These are phyloP conservation scores for Calonectria hongkongensis DNA, from an alignment of 2,329 filamentous ascomycete species.

Conservation along the genomic window DNA sequence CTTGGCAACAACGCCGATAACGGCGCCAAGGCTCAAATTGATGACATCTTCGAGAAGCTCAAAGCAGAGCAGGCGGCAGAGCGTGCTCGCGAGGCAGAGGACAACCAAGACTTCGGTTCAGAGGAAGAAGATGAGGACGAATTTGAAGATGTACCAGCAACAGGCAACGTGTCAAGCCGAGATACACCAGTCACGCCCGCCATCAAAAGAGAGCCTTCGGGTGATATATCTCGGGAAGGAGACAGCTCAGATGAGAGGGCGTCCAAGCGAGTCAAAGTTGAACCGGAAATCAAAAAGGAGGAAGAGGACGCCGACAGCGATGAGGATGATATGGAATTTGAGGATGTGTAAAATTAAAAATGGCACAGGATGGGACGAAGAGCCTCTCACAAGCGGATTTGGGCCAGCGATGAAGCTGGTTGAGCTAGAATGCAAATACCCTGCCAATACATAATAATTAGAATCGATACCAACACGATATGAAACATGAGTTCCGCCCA, in stretches of 20 bases:
- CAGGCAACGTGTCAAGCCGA: slow-evolving; percentile 56
- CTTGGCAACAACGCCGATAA: slow-evolving; percentile 64
- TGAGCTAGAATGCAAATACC: slow-evolving; percentile 33
- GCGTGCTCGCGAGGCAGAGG: slow-evolving; percentile 55
- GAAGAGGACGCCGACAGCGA: slow-evolving; percentile 66
- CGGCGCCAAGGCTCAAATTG: slow-evolving; percentile 75
- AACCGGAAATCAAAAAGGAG: slow-evolving; percentile 68
- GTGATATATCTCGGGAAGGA: slow-evolving; percentile 50
- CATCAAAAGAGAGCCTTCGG: slow-evolving; percentile 60
- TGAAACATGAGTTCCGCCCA: not conserved
- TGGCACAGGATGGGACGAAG: not conserved
- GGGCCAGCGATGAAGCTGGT: not conserved
- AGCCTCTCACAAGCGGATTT: not conserved
- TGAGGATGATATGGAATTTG: slow-evolving; percentile 74
- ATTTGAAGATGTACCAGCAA: slow-evolving; percentile 71
- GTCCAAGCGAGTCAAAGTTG: slow-evolving; percentile 78
- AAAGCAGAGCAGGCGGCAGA: slow-evolving; percentile 75
- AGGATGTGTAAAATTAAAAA: slow-evolving; percentile 68
- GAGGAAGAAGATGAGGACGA: slow-evolving; percentile 66
- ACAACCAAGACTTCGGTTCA: slow-evolving; percentile 57
- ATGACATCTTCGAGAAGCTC: slow-evolving; percentile 80
- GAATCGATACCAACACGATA: not conserved
- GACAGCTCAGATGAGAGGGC: slow-evolving; percentile 65
- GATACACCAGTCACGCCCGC: slow-evolving; percentile 58
- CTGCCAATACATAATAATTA: slow-evolving; percentile 30